Evolutionary conservation across 208 protist genomes (phyloP).

Genomic region (Leishmania aethiopica): DNA sequence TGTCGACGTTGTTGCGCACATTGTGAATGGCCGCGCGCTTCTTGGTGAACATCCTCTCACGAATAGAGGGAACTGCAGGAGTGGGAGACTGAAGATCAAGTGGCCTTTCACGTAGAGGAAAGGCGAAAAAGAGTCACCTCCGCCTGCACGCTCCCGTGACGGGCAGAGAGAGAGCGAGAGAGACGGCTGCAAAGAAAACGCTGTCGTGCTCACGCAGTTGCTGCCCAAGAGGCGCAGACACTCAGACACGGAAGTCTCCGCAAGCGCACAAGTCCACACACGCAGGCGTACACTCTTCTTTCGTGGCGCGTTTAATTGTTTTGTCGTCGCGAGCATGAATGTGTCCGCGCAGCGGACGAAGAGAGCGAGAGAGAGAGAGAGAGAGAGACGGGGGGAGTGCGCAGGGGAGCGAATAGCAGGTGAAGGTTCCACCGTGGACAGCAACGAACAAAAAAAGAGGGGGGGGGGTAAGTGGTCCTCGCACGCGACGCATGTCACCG

Average conservation of each 20-base stretch:
- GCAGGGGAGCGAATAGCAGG: not conserved
- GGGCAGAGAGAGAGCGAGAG: not conserved
- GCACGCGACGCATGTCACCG: not conserved
- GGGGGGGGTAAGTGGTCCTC: not conserved
- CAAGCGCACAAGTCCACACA: not conserved
- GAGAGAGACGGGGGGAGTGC: not conserved
- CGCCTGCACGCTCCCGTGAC: not conserved
- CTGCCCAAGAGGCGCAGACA: not conserved
- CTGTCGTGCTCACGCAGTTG: not conserved
- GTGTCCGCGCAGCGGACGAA: not conserved
- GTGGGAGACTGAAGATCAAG: not conserved
- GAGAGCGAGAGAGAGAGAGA: not conserved
- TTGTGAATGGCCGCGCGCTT: constrained; percentile 62
- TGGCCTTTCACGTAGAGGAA: not conserved
- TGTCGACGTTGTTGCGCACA: constrained; percentile 33
- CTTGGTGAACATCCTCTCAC: constrained; percentile 72
- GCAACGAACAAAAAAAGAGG: not conserved
- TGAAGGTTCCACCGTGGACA: not conserved
- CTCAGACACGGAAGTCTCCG: not conserved
- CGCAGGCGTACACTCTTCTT: not conserved
- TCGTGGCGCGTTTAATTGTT: no score
- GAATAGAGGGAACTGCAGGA: not conserved
- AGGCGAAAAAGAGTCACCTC: not conserved
- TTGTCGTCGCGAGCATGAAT: not conserved
- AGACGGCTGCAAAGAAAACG: not conserved